Conservation (phyloP, 106 monocot species). For the Dendrobium officinale region DNA sequence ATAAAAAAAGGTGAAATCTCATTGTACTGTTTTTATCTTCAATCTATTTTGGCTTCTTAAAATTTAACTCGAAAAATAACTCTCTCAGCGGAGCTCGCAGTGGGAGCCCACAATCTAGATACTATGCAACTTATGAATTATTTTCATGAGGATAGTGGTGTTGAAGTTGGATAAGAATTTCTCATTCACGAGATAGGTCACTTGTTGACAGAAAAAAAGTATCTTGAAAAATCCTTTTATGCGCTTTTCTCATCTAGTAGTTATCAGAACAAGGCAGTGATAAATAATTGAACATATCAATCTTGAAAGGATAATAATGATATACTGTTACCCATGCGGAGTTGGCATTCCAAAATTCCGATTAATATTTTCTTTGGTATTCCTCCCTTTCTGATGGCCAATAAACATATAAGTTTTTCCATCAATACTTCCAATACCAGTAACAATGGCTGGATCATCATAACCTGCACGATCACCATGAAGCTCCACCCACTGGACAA, state of each 20-base stretch:
- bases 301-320: not conserved
- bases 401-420: constrained; percentile 82
- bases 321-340: constrained; percentile 72
- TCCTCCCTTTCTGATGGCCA: constrained; percentile 89
- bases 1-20: too few species aligned
- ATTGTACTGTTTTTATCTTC: too few species aligned
- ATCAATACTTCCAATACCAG: constrained; percentile 74
- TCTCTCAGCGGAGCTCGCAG: too few species aligned
- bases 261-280: not conserved
- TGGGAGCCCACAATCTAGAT: not conserved
- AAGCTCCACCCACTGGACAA: constrained; percentile 82
- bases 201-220: not conserved
- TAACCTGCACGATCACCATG: constrained; percentile 93
- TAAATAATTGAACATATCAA: not conserved
- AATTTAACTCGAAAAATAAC: too few species aligned
- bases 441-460: constrained; percentile 93
- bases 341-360: constrained; percentile 96
- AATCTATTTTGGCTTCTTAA: too few species aligned
- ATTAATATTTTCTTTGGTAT: constrained; percentile 90
- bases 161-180: not conserved
- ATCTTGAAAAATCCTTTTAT: not conserved
- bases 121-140: not conserved
- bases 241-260: not conserved
- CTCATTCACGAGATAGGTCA: not conserved
- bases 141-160: too few species aligned